phyloP scores from a whole-genome alignment of 2,329 filamentous ascomycete genomes.

The Cladosporium velox region DNA sequence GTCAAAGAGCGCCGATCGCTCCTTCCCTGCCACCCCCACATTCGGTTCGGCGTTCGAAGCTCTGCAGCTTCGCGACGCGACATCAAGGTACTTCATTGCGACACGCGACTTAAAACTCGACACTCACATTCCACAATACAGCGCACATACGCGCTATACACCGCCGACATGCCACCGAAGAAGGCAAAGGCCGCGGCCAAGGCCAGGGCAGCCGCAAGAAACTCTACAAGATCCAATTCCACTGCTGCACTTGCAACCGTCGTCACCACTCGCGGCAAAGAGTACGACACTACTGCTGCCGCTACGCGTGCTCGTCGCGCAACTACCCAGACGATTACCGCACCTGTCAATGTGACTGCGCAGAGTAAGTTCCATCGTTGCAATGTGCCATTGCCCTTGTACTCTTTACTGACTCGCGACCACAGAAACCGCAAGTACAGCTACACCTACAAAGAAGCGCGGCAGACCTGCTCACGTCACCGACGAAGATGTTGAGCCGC shows the following conservation, averaged over 20 bases:
- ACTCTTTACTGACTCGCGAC: neutral
- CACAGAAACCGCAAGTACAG: neutral
- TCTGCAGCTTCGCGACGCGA: slow-evolving; percentile 3
- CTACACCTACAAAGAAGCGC: slow-evolving; percentile 24
- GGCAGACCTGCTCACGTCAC: slow-evolving; percentile 22
- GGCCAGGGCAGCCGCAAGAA: neutral
- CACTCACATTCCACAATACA: neutral
- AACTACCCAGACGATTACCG: neutral
- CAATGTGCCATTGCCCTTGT: neutral
- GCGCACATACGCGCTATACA: neutral
- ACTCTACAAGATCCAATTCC: slow-evolving; percentile 10
- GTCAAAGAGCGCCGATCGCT: slow-evolving; percentile 5
- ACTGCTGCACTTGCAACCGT: slow-evolving; percentile 24
- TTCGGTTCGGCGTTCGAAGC: neutral
- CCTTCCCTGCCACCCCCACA: neutral
- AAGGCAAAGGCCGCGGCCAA: slow-evolving; percentile 20
- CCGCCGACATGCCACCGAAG: slow-evolving; percentile 28
- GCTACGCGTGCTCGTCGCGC: slow-evolving; percentile 29
- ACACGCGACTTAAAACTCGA: neutral
- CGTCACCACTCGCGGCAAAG: slow-evolving; percentile 31
- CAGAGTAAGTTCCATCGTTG: neutral
- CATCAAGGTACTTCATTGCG: neutral
- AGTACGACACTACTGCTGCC: slow-evolving; percentile 34
- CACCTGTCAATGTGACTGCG: neutral
- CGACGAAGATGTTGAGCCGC: slow-evolving; percentile 3